Evolutionary conservation across 441 rosid species (phyloP).

Genomic region (Erodium moschatum): DNA sequence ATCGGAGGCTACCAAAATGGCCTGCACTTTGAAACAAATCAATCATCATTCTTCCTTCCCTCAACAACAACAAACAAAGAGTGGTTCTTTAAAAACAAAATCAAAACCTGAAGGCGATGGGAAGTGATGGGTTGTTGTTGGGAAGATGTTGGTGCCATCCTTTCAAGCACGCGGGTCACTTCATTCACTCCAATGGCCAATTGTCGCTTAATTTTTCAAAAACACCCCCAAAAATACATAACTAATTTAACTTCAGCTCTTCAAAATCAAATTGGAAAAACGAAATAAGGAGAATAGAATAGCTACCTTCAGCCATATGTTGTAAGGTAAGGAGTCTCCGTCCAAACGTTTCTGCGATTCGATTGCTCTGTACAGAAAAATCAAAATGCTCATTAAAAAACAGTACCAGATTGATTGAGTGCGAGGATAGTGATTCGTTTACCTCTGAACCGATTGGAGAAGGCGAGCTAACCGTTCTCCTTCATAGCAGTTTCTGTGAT

Average conservation of each 20-base stretch:
- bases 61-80: neutral
- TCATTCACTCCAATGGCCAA: constrained; percentile 87
- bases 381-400: neutral
- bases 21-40: constrained; percentile 28
- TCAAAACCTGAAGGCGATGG: constrained; percentile 1
- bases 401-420: neutral
- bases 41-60: neutral
- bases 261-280: neutral
- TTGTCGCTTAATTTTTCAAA: constrained; percentile 46
- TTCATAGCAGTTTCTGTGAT: constrained; percentile 38
- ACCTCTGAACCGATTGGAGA: constrained; percentile 53
- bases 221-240: neutral
- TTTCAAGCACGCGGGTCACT: constrained; percentile 72
- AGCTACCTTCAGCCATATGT: constrained; percentile 91
- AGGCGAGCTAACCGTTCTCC: constrained; percentile 53
- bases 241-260: neutral
- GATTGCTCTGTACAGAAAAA: constrained; percentile 37
- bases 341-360: constrained; percentile 43
- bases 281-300: constrained; percentile 8
- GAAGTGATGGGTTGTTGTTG: constrained; percentile 11
- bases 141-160: constrained; percentile 40
- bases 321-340: constrained; percentile 57
- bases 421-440: constrained; percentile 11
- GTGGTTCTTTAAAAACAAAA: neutral
- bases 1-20: constrained; percentile 58